Evolutionary conservation across 2,329 filamentous ascomycete genomes (phyloP), one percentile per base, ranked within the genome.

Genomic region (Scleromitrula shiraiana): DNA sequence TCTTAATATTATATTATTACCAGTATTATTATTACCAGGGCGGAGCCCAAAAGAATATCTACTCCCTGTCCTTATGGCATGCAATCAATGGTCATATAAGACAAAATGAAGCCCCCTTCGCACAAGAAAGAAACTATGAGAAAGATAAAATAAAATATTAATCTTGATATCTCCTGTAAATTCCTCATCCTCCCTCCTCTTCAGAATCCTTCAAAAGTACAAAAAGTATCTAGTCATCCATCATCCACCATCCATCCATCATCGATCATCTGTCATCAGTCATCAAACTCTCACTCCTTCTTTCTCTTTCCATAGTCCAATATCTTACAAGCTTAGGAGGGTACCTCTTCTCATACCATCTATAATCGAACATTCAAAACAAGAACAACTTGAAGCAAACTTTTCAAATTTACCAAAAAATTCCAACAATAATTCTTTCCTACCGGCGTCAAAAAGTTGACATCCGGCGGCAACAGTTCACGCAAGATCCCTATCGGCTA

Each of bases 81-180:
- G 57, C 52, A 57, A 53, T 59, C 51, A 42, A 39, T 49, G 43
- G 49, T 58, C 52, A 53, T 61, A 61, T 62, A 61, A 62, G 59
- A 62, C 50, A 59, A 42, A 44, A 23, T 39, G 49, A 53, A 49
- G 54, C 45, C 57, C 59, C 59, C 56, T 59, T 57, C 54, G 40
- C 51, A 55, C 42, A 41, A 41, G 37, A 36, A 36, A 23, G 24
- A 30, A 7, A 33, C 7, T 17, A 14, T 33, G 8, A 33, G 30
- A 38, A 22, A 22, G 20, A 22, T 19, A 42, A 38, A 49, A 20
- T 32, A 35, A 50, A 53, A 42, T 53, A 48, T 51, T 54, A 43
- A 45, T 51, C 45, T 44, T 41, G 42, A 46, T 36, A 36, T 50
- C 41, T 53, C 36, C 35, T 50, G 24, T 52, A 49, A 44, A 50